phyloP scores from a whole-genome alignment of 169 alveolate species.

The Fabrea salina region DNA sequence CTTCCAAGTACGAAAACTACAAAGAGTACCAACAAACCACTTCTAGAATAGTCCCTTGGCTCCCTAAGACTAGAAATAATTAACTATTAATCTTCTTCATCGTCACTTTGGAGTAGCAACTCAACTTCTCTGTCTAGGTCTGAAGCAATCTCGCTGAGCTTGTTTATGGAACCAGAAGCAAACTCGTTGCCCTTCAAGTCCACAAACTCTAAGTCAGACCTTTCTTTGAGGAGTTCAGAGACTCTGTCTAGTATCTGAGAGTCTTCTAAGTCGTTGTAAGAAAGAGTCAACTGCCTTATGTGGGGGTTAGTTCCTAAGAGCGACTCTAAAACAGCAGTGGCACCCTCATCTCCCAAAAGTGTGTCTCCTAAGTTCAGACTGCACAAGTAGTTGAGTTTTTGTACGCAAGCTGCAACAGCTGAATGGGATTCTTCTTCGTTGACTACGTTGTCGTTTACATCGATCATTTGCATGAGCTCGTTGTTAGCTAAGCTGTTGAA shows the following conservation, averaged over 20 bases:
- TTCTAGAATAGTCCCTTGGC: neutral
- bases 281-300: neutral
- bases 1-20: neutral
- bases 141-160: neutral
- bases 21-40: neutral
- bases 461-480: neutral
- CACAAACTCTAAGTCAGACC: neutral
- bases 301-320: neutral
- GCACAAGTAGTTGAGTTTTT: neutral
- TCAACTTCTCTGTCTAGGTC: neutral
- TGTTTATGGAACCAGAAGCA: neutral
- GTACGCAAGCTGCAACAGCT: neutral
- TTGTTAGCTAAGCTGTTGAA: neutral
- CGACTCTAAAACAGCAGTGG: neutral
- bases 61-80: neutral
- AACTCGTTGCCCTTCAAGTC: slow-evolving; percentile 25
- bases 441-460: slow-evolving; percentile 14
- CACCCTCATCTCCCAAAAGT: slow-evolving; percentile 12
- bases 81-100: neutral
- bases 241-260: neutral
- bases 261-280: neutral
- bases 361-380: neutral
- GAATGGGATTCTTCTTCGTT: neutral
- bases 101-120: neutral
- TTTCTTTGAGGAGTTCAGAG: neutral